Evolutionary conservation across 345 rosid genomes (phyloP).

Genomic region (Populus nigra): DNA sequence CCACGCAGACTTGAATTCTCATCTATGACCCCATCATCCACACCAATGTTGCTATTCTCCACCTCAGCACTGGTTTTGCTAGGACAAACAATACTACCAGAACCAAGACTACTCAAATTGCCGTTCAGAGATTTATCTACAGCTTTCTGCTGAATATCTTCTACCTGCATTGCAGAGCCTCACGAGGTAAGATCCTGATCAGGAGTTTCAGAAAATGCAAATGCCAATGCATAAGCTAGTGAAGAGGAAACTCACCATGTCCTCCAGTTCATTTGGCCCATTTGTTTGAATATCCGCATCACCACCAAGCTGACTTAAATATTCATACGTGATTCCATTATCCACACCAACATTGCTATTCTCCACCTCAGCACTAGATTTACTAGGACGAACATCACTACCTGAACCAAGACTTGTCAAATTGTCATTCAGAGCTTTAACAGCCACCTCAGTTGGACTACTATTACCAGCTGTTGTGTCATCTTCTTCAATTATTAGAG

Average conservation of each 20-base stretch:
- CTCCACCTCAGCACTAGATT: conserved; percentile 26
- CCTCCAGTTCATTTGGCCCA: conserved; percentile 26
- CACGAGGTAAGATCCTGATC: conserved; percentile 20
- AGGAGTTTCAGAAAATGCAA: conserved; percentile 20
- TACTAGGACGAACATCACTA: conserved; percentile 24
- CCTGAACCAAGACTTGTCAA: conserved; percentile 24
- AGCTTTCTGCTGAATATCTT: conserved; percentile 17
- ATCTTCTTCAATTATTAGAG: conserved; percentile 32
- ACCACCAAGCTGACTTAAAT: conserved; percentile 24
- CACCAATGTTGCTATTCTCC: conserved; percentile 20
- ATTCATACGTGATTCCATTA: conserved; percentile 22
- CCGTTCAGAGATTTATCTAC: conserved; percentile 20
- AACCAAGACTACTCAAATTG: conserved; percentile 23
- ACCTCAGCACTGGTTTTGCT: conserved; percentile 26
- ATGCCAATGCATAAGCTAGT: conserved; percentile 4
- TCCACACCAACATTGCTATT: conserved; percentile 16
- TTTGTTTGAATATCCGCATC: conserved; percentile 24
- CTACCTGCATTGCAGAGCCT: conserved; percentile 29
- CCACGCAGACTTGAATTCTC: conserved; percentile 29
- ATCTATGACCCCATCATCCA: not conserved
- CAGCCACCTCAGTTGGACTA: conserved; percentile 24
- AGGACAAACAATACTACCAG: conserved; percentile 25
- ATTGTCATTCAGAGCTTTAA: conserved; percentile 24
- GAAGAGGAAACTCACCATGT: conserved; percentile 35
- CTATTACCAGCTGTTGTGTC: conserved; percentile 21